These are phyloP conservation scores for Cardamine resedifolia DNA, from an alignment of 345 rosid species.

Conservation along the genomic window DNA sequence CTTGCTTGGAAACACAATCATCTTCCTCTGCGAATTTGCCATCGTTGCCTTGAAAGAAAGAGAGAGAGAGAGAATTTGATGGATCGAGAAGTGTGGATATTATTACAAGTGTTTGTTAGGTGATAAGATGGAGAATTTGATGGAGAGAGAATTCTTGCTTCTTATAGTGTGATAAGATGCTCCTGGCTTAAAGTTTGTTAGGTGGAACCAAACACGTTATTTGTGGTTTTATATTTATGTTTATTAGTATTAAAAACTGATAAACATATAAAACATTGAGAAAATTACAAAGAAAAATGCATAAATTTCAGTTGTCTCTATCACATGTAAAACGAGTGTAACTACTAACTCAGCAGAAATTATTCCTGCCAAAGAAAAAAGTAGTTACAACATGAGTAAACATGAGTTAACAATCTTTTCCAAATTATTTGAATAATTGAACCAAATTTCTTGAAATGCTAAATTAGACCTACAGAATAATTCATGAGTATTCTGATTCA, in stretches of 20 bases:
- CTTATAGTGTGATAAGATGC: neutral
- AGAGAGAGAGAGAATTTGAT: neutral
- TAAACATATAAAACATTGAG: neutral
- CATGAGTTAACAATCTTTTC: neutral
- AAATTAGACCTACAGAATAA: neutral
- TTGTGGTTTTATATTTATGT: neutral
- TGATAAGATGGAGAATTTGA: too few relatives aligned
- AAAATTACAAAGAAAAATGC: neutral
- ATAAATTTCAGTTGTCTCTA: neutral
- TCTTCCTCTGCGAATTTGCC: constrained; percentile 13
- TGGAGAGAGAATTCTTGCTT: too few relatives aligned
- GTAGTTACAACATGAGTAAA: constrained; percentile 1
- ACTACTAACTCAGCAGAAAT: neutral
- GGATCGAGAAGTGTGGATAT: neutral
- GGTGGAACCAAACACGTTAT: neutral
- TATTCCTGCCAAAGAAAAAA: neutral
- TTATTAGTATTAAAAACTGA: neutral
- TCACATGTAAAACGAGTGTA: constrained; percentile 4
- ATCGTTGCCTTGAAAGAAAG: neutral
- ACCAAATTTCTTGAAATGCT: neutral
- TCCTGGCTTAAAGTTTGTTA: neutral
- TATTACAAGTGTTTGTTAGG: neutral
- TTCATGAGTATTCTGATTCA: neutral
- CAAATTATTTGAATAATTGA: neutral
- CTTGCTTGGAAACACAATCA: constrained; percentile 21